Conservation (phyloP, 192 early-diverging fungal species). For the Phycomyces nitens region DNA sequence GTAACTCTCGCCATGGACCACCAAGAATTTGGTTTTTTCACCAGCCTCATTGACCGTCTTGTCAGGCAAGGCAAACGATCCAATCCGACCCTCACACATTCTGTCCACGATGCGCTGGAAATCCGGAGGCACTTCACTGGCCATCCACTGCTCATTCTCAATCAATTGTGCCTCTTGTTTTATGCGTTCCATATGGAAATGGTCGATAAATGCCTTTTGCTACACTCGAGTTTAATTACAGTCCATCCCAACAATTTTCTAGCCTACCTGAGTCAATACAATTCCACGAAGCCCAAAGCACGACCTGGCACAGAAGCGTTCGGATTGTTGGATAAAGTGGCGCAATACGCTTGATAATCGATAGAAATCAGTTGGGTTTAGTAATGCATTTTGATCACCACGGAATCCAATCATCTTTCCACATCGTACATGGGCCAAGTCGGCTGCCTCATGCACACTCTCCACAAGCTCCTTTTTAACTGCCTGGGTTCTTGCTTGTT, state of each 20-base stretch:
- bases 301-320: slow-evolving; percentile 76
- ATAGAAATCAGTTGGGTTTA: slow-evolving; percentile 87
- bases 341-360: slow-evolving; percentile 74
- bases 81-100: slow-evolving; percentile 51
- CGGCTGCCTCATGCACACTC: slow-evolving; percentile 69
- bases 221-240: slow-evolving; percentile 23
- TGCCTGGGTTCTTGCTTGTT: not conserved
- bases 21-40: slow-evolving; percentile 57
- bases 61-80: slow-evolving; percentile 24
- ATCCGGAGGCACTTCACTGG: slow-evolving; percentile 88
- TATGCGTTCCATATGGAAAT: slow-evolving; percentile 92
- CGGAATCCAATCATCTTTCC: slow-evolving; percentile 85
- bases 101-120: slow-evolving; percentile 85
- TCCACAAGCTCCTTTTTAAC: slow-evolving; percentile 11
- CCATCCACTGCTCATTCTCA: slow-evolving; percentile 96
- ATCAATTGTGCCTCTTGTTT: slow-evolving; percentile 84
- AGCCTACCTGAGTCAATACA: slow-evolving; percentile 76
- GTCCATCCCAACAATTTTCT: not conserved
- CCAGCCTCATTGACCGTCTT: not conserved
- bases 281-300: slow-evolving; percentile 90
- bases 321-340: slow-evolving; percentile 79
- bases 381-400: slow-evolving; percentile 83
- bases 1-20: slow-evolving; percentile 73
- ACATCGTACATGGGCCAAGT: slow-evolving; percentile 82
- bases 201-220: slow-evolving; percentile 85